A percentile compares a stretch with the other conserved stretches of the same genome.
Conservation (phyloP, 768 basidiomycete species). For the Tricholoma sp. region DNA sequence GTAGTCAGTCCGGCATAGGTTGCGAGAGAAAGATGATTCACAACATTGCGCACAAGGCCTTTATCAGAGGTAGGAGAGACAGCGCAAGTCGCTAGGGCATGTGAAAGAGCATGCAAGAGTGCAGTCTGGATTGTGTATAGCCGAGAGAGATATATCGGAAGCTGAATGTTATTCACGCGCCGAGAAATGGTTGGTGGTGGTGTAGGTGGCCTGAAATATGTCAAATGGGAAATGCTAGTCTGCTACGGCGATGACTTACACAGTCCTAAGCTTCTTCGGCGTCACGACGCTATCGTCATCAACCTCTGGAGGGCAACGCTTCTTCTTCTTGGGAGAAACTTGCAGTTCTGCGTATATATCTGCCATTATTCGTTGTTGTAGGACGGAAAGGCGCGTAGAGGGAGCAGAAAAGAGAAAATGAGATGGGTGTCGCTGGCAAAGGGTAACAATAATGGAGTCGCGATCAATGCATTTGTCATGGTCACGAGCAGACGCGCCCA, state of each 20-base stretch:
- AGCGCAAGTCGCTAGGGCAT: constrained; percentile 79
- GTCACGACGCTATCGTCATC: constrained; percentile 56
- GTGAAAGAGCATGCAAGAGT: constrained; percentile 78
- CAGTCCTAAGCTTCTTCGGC: constrained; percentile 63
- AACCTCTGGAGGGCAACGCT: constrained; percentile 38
- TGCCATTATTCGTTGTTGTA: constrained; percentile 35
- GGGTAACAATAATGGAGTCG: constrained; percentile 1
- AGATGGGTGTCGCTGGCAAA: constrained; percentile 15
- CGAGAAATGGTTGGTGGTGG: constrained; percentile 48
- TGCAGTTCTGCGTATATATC: constrained; percentile 57
- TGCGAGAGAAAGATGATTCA: constrained; percentile 69
- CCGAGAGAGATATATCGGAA: constrained; percentile 58
- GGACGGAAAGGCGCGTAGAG: not conserved
- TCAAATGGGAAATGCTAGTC: not conserved
- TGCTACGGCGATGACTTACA: constrained; percentile 31
- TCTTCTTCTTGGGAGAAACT: constrained; percentile 69
- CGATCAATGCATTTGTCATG: constrained; percentile 1
- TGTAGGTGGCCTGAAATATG: constrained; percentile 45
- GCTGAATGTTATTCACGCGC: constrained; percentile 20
- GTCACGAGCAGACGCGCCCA: not conserved
- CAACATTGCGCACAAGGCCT: constrained; percentile 69
- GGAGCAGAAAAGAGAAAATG: not conserved
- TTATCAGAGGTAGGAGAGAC: constrained; percentile 73
- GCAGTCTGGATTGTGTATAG: constrained; percentile 62
- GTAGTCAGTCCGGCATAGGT: constrained; percentile 65